Evolutionary conservation across 2,329 filamentous ascomycete genomes (phyloP).

Genomic region (Fusarium neocosmosporiellum): DNA sequence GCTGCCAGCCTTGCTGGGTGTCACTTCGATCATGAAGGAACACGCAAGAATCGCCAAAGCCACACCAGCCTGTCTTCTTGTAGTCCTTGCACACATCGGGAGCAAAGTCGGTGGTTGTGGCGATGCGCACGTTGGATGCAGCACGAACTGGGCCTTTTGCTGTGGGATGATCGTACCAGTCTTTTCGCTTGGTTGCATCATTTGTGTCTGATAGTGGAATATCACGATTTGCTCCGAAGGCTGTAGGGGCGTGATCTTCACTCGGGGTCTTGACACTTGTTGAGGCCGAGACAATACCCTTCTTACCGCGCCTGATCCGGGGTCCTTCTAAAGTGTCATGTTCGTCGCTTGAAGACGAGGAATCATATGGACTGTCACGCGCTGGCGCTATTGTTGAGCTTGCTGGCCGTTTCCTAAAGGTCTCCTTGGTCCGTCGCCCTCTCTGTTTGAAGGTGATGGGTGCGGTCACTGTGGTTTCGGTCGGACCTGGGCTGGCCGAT

Average conservation of each 20-base stretch:
- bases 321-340: constrained; percentile 72
- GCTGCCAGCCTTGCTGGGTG: not conserved
- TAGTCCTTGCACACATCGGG: constrained; percentile 91
- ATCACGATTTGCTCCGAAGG: constrained; percentile 69
- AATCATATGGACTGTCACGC: constrained; percentile 50
- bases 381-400: constrained; percentile 46
- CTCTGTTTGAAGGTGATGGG: not conserved
- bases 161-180: constrained; percentile 56
- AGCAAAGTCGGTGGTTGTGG: constrained; percentile 88
- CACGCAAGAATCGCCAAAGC: constrained; percentile 66
- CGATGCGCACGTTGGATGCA: constrained; percentile 86
- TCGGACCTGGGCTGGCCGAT: not conserved
- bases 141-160: constrained; percentile 87
- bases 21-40: constrained; percentile 62
- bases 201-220: constrained; percentile 73
- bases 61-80: constrained; percentile 70
- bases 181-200: constrained; percentile 88
- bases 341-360: constrained; percentile 71
- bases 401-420: constrained; percentile 80
- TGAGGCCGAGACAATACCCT: constrained; percentile 72
- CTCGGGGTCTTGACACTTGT: constrained; percentile 57
- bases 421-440: constrained; percentile 62
- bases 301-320: constrained; percentile 80
- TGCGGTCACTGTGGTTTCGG: not conserved
- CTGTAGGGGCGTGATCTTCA: constrained; percentile 57